Base-by-base conservation (phyloP, 345 rosid genomes). In the Abelmoschus esculentus region DNA sequence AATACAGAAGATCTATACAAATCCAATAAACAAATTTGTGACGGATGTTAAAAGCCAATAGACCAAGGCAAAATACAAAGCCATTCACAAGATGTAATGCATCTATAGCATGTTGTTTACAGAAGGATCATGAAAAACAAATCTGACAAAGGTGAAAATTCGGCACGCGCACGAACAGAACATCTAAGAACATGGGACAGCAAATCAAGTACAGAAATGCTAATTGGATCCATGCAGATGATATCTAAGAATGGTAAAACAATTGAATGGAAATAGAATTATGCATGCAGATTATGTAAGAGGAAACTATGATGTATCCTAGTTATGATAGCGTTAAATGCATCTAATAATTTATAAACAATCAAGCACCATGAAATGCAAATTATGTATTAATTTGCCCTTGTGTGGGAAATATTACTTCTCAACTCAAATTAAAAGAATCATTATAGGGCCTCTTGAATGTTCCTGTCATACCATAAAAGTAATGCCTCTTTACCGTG, bases 361-460 rank as follows among this genome's bases (percentile, higher is more conserved):
- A 49, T 61, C 42, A 38, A 22, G 46, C 64, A 71, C 17, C 13
- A 55, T 47, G n/a, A 58, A 69, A 62, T 65, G 61, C 57, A 71
- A 31, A 64, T 34, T 55, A 50, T 13, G 70, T 49, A 36, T 26
- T 52, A 52, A 71, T 17, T 52, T 49, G 36, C 54, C 70, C 66
- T 67, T 36, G 64, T 61, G 38, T 52, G 52, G 47, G 72, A 36
- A 36, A 70, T 22, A 55, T 62, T 22, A 55, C 58, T 9, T 40
- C n/a, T 12, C 67, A 72, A 63, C 32, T 60, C 42, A 73, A 77
- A 74, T 77, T 63, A 60, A 36, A 81, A 64, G 69, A 73, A 82
- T 79, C 60, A 76, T 70, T 70, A 64, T 50, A 74, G 74, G 80
- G 79, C 75, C 86, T 72, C 79, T 77, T 50, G 80, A 78, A 79